Base-by-base conservation (phyloP, 192 early-diverging fungal genomes). In the Fimicolochytrium jonesii region DNA sequence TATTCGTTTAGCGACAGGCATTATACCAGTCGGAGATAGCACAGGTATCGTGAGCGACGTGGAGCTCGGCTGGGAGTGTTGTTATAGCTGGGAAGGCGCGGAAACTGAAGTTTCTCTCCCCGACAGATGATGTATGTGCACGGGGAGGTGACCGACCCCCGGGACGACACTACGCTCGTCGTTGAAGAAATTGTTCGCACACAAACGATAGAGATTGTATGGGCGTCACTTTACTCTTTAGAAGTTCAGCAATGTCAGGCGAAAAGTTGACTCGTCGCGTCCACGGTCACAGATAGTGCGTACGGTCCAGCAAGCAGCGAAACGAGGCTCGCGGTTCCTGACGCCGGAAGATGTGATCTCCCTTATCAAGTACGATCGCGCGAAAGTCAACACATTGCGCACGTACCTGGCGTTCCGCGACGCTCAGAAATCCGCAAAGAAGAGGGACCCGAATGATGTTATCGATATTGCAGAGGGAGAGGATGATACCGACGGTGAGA, bases 101-200 rank as follows among this genome's bases (percentile, higher is more conserved):
- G n/a, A n/a, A n/a, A n/a, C n/a, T n/a, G n/a, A n/a, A n/a, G n/a
- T n/a, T n/a, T 39, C 37, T 23, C 18, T 4, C n/a, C n/a, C n/a
- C n/a, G n/a, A n/a, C 90, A 95, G 81, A 98, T 98, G 95, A 98
- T 98, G 96, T 98, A 93, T 80, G 96, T 97, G 29, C 92, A 92
- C 83, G 95, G 94, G 33, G 94, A 98, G 66, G 89, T 95, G 35
- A 74, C 82, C 31, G 93, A 95, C 68, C 91, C 96, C 31, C 77
- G 88, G 22, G 79, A 82, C 0, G 96, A 96, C 43, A 94, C 94
- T 0, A 89, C 90, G 17, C 79, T 82, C 59, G 81, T 98, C 6
- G 92, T 97, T 1, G 96, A 98, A 67, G 96, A 98, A 61, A 94
- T 98, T 70, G 91, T 93, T 22, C 80, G 90, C 29, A 87, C 92